Conservation (phyloP, 176 grass and related monocot genomes). For the Thinopyrum elongatum region DNA sequence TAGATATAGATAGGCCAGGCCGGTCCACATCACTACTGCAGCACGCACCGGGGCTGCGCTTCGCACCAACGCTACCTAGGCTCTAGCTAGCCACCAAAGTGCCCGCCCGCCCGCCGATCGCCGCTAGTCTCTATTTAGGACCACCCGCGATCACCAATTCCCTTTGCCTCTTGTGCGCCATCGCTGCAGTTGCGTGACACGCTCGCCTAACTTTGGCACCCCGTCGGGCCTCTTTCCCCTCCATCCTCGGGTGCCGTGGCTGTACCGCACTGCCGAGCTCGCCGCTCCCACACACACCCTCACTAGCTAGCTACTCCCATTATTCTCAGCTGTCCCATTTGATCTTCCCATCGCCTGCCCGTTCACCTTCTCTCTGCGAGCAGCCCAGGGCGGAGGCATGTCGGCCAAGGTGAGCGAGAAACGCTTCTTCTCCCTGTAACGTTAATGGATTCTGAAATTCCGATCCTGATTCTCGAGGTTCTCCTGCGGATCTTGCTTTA, state of each 20-base stretch:
- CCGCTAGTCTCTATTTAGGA: slow-evolving; percentile 26
- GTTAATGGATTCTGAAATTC: neutral
- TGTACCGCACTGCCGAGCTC: neutral
- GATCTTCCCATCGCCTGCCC: neutral
- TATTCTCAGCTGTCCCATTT: neutral
- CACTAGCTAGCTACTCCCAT: neutral
- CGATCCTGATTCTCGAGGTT: neutral
- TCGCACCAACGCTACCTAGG: slow-evolving; percentile 14
- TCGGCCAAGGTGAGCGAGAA: slow-evolving; percentile 35
- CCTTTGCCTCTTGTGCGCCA: neutral
- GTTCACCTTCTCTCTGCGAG: neutral
- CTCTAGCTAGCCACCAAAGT: neutral
- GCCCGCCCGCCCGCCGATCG: neutral
- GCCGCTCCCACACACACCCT: neutral
- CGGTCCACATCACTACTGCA: neutral
- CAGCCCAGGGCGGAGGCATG: slow-evolving; percentile 15
- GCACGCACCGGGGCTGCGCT: neutral
- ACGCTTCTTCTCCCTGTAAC: neutral
- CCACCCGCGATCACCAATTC: neutral
- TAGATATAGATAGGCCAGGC: neutral
- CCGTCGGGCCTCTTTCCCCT: too few species aligned
- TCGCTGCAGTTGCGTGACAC: slow-evolving; percentile 11
- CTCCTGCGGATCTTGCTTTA: neutral
- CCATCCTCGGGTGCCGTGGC: neutral
- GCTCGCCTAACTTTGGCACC: neutral